Percentiles rank a stretch among this genome's conserved stretches.
These are phyloP conservation scores for Clavulina sp. DNA, from an alignment of 768 basidiomycete genomes.

Conservation along the genomic window DNA sequence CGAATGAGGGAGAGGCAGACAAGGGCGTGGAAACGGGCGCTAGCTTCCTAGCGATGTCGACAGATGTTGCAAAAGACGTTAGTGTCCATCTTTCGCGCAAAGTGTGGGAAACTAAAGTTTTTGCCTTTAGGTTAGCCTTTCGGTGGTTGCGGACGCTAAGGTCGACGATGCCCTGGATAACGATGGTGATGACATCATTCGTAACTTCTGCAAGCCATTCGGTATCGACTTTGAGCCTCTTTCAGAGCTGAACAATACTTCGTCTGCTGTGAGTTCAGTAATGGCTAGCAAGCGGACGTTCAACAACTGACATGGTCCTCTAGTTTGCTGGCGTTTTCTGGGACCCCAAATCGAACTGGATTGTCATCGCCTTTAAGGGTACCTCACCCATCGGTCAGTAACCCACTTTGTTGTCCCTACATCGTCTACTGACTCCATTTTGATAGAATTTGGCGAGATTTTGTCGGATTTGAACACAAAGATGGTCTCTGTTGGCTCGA, in stretches of 20 bases:
- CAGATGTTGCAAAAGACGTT: too few relatives aligned
- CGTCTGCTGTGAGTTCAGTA: too few relatives aligned
- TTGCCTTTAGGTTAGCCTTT: too few relatives aligned
- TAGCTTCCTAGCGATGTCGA: too few relatives aligned
- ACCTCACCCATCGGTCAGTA: background rate
- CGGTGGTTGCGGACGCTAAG: background rate
- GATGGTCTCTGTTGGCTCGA: background rate
- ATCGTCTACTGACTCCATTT: conserved; percentile 5
- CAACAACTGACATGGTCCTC: too few relatives aligned
- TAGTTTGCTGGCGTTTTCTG: conserved; percentile 10
- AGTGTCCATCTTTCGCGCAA: too few relatives aligned
- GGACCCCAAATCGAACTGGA: conserved; percentile 10
- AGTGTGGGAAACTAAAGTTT: too few relatives aligned
- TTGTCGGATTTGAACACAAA: conserved; percentile 4
- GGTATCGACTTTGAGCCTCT: conserved; percentile 8
- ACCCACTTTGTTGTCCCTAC: too few relatives aligned
- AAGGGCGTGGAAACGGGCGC: too few relatives aligned
- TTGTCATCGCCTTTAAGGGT: conserved; percentile 12
- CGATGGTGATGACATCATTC: conserved; percentile 2
- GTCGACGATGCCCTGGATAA: background rate
- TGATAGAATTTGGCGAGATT: conserved; percentile 10
- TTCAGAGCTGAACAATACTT: conserved; percentile 5
- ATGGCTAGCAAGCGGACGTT: too few relatives aligned
- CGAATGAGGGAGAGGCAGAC: too few relatives aligned
- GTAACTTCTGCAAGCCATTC: conserved; percentile 3